Evolutionary conservation across 2,329 filamentous ascomycete species (phyloP), one percentile per base, ranked within the genome.

Genomic region (Hymenoscyphus salicellus): DNA sequence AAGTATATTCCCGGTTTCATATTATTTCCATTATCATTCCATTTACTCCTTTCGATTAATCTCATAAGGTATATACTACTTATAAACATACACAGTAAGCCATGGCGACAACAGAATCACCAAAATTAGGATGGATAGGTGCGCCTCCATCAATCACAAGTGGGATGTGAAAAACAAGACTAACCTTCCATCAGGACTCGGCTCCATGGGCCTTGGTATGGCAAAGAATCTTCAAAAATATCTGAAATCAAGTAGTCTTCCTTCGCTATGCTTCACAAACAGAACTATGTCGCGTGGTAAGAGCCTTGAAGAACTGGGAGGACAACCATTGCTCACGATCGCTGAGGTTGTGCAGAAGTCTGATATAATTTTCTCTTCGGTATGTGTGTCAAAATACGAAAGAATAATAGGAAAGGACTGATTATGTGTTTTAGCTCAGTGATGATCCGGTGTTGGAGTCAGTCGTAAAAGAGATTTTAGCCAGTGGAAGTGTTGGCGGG

Each of bases 211-310:
- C 56, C 63, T 72, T 30, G 71, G 67, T 10, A 70, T 68, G 67
- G 65, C 68, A 32, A 69, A 58, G 26, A 70, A 69, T 38, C 68
- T 73, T 5, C 69, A 72, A 52, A 71, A 72, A 23, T 56, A 73
- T 30, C 67, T 73, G 16, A 65, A 63, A 32, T 32, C 43, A n/a
- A 64, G 36, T 0, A 58, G 30, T 20, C 60, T 60, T 20, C 66
- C 61, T 1, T 33, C 67, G 43, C 70, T 80, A 52, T 65, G 76
- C 26, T 80, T 77, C 66, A 76, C 77, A n/a, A 80, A 80, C 68
- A 75, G 78, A 46, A 80, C 78, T 3, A 72, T 79, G 64, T 74
- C 77, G 52, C 78, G 77, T n/a, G 78, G 78, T 11, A 72, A 75
- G 6, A 58, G 73, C 16, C 69, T 80, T 26, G 72, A 76, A 66